A percentile compares a stretch with the other conserved stretches of the same genome.
Conservation (phyloP, 257 asterid species). For the Solanum tarijense region DNA sequence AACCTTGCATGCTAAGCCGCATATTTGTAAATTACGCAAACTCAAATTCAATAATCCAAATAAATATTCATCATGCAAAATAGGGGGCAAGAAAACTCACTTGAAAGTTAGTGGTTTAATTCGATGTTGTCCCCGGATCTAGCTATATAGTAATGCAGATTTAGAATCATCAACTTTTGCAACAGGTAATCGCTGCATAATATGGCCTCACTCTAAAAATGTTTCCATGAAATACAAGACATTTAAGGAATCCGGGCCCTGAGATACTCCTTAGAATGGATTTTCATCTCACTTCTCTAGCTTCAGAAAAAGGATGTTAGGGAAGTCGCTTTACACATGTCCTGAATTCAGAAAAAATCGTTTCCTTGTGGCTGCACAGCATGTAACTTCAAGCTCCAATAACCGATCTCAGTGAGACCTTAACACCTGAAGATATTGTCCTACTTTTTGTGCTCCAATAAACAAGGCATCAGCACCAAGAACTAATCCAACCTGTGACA, state of each 20-base stretch:
- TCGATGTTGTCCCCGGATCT: background rate
- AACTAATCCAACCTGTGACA: constrained; percentile 55
- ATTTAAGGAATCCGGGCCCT: background rate
- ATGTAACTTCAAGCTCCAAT: background rate
- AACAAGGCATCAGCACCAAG: constrained; percentile 63
- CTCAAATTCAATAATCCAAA: background rate
- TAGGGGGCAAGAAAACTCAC: background rate
- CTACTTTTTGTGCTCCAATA: constrained; percentile 70
- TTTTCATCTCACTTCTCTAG: background rate
- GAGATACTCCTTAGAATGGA: background rate
- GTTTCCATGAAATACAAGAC: background rate
- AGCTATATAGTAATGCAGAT: background rate
- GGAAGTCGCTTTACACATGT: background rate
- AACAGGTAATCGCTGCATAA: background rate
- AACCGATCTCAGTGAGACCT: constrained; percentile 35
- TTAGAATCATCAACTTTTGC: background rate
- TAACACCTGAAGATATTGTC: constrained; percentile 59
- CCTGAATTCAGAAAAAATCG: background rate
- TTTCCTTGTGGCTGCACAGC: background rate
- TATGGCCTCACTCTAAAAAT: background rate
- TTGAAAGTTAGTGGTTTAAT: background rate
- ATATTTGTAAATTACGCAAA: background rate
- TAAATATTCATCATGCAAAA: background rate
- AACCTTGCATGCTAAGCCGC: background rate
- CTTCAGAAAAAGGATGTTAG: background rate